Percentiles rank a stretch among this genome's conserved stretches.
Conservation (phyloP, 1,284 basidiomycete genomes). For the Puccinia polysora region DNA sequence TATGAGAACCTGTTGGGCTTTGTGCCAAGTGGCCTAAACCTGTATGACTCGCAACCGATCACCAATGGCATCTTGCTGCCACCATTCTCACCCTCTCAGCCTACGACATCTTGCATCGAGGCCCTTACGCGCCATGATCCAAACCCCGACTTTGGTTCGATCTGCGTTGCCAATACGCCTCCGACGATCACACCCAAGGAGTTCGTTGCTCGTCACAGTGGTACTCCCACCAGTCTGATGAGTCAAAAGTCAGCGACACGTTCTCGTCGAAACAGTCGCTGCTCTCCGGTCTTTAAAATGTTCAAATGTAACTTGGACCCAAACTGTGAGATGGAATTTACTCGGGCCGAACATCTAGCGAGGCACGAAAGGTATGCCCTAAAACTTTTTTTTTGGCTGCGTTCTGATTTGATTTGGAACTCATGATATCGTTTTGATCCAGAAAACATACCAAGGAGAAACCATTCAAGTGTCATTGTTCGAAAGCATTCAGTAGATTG, state of each 20-base stretch:
- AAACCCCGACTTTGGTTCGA: neutral
- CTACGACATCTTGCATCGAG: neutral
- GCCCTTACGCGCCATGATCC: too few relatives aligned
- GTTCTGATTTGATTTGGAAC: neutral
- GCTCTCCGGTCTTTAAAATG: slow-evolving; percentile 32
- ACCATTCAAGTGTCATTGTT: slow-evolving; percentile 39
- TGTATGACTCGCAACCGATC: neutral
- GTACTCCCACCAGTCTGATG: neutral
- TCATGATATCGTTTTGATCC: neutral
- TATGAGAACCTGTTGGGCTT: slow-evolving; percentile 25
- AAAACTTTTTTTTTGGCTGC: neutral
- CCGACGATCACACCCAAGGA: neutral
- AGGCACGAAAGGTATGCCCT: slow-evolving; percentile 33
- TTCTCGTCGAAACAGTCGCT: neutral
- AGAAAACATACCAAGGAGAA: slow-evolving; percentile 42
- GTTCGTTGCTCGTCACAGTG: neutral
- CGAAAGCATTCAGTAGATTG: slow-evolving; percentile 36
- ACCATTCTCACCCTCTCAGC: neutral
- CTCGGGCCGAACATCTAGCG: slow-evolving; percentile 37
- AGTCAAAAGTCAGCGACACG: neutral
- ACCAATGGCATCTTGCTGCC: neutral
- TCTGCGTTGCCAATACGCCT: too few relatives aligned
- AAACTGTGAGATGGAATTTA: slow-evolving; percentile 39
- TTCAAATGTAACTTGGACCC: slow-evolving; percentile 41
- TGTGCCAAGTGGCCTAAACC: too few relatives aligned